Evolutionary conservation across 257 asterid genomes (phyloP).

Genomic region (Linaria vulgaris): DNA sequence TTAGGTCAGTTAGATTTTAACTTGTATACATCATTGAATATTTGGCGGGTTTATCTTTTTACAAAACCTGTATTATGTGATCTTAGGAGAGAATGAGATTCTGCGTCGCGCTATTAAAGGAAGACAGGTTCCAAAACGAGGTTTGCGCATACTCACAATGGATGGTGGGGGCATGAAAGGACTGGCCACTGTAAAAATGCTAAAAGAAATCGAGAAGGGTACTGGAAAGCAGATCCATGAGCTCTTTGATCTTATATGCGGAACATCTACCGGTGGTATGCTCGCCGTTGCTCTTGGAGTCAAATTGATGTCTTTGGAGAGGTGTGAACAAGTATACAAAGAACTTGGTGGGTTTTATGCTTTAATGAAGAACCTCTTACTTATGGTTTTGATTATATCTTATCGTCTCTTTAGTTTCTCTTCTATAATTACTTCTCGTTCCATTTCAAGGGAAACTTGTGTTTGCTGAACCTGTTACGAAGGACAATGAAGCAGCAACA

Average conservation of each 20-base stretch:
- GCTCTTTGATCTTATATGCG: constrained; percentile 97
- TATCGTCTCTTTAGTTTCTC: constrained; percentile 21
- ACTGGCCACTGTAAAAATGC: constrained; percentile 91
- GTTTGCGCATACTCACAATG: constrained; percentile 91
- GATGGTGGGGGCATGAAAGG: constrained; percentile 99
- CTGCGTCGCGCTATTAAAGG: constrained; percentile 92
- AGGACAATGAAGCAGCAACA: constrained; percentile 98
- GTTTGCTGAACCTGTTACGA: constrained; percentile 93
- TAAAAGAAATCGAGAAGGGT: constrained; percentile 86
- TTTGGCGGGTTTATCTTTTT: constrained; percentile 22
- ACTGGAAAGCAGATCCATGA: constrained; percentile 97
- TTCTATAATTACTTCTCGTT: constrained; percentile 20
- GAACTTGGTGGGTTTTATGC: constrained; percentile 70
- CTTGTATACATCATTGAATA: not conserved
- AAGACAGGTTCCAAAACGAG: constrained; percentile 82
- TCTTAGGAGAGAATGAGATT: constrained; percentile 90
- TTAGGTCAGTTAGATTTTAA: constrained; percentile 52
- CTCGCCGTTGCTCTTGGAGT: constrained; percentile 99
- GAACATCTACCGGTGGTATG: constrained; percentile 99
- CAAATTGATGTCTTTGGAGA: constrained; percentile 83
- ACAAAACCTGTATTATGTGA: constrained; percentile 23
- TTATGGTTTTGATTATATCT: constrained; percentile 10
- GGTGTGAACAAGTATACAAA: constrained; percentile 97
- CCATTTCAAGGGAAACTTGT: constrained; percentile 79
- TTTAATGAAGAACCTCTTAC: constrained; percentile 19